Conservation (phyloP, 2,329 filamentous ascomycete genomes). For the Madurella fahalii region DNA sequence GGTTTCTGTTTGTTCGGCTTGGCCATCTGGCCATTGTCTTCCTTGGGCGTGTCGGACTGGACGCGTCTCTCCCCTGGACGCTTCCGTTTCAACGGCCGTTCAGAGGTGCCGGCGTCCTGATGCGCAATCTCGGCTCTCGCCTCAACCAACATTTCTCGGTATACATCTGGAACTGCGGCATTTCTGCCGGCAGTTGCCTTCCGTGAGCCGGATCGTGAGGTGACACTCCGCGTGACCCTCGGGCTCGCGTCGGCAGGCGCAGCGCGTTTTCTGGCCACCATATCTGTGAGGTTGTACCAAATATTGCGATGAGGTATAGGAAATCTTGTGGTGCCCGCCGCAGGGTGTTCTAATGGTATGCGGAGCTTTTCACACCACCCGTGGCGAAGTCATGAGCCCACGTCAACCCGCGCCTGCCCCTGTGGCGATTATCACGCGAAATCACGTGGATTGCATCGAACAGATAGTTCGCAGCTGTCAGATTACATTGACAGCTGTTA, state of each 20-base stretch:
- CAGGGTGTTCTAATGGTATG: neutral
- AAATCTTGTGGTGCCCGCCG: neutral
- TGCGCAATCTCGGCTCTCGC: slow-evolving; percentile 3
- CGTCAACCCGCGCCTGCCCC: no score
- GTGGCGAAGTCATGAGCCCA: neutral
- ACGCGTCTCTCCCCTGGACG: slow-evolving; percentile 31
- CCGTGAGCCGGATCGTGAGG: neutral
- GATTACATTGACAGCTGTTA: no score
- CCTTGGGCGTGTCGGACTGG: neutral
- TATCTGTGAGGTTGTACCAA: neutral
- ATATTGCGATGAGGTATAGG: neutral
- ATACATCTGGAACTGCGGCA: slow-evolving; percentile 17
- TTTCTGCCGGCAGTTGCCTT: neutral
- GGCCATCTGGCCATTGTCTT: neutral
- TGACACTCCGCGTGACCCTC: slow-evolving; percentile 3
- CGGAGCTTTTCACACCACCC: neutral
- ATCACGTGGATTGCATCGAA: neutral
- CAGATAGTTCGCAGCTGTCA: no score
- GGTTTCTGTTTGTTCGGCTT: neutral
- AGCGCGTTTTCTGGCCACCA: slow-evolving; percentile 27
- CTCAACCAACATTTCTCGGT: slow-evolving; percentile 22
- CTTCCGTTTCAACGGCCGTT: slow-evolving; percentile 41
- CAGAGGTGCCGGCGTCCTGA: slow-evolving; percentile 13
- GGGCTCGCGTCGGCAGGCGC: slow-evolving; percentile 11
- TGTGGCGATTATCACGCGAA: neutral